Percentiles rank a stretch among this genome's conserved stretches.
Conservation (phyloP, 1,284 basidiomycete genomes). For the Lentinula novae-zelandiae region DNA sequence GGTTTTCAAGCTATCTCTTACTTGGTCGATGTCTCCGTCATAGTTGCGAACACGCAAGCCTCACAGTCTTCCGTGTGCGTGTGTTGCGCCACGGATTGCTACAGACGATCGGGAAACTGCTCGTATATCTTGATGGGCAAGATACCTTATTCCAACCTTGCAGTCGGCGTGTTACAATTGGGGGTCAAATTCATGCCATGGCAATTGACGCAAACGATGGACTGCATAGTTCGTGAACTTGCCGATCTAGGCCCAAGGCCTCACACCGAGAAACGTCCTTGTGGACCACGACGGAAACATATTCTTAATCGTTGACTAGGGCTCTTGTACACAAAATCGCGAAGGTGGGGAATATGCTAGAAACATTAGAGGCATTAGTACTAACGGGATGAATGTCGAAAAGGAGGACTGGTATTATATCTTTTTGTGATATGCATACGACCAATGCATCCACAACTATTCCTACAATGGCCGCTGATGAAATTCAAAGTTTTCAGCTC, state of each 20-base stretch:
- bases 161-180: not conserved
- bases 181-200: not conserved
- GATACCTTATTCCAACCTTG: not conserved
- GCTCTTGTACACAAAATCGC: too few species aligned
- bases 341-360: too few species aligned
- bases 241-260: not conserved
- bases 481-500: too few species aligned
- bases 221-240: conserved; percentile 1
- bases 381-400: too few species aligned
- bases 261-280: too few species aligned
- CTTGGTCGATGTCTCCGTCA: conserved; percentile 6
- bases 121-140: not conserved
- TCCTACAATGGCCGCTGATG: too few species aligned
- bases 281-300: too few species aligned
- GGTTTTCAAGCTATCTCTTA: conserved; percentile 8
- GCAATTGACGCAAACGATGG: not conserved
- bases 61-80: not conserved
- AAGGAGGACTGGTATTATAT: too few species aligned
- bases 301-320: too few species aligned
- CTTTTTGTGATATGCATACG: too few species aligned
- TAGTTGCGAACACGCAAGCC: conserved; percentile 7
- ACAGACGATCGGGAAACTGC: conserved; percentile 6
- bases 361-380: too few species aligned
- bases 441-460: too few species aligned
- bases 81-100: not conserved